Conservation (phyloP, 805 yeast genomes). For the Saccharomycopsis capsularis region DNA sequence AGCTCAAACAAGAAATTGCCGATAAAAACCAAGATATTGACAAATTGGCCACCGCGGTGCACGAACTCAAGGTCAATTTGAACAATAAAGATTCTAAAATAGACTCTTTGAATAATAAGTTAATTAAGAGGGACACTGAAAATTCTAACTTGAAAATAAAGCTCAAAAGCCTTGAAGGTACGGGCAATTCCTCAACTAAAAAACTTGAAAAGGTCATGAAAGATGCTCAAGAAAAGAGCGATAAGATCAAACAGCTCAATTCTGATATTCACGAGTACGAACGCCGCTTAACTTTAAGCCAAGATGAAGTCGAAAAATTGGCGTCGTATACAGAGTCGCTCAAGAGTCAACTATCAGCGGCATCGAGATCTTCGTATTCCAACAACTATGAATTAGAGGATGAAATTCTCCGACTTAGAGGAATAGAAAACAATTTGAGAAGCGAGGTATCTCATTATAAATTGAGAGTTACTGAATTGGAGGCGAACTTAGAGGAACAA, state of each 20-base stretch:
- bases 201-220: conserved; percentile 6
- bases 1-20: conserved; percentile 21
- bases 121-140: conserved; percentile 14
- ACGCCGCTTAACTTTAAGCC: conserved; percentile 21
- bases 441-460: conserved; percentile 12
- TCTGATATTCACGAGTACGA: conserved; percentile 15
- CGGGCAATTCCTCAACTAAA: background rate
- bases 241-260: conserved; percentile 21
- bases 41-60: conserved; percentile 21
- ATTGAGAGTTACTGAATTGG: conserved; percentile 9
- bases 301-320: conserved; percentile 22
- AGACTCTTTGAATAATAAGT: conserved; percentile 2
- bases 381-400: conserved; percentile 13
- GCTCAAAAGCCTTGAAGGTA: conserved; percentile 20
- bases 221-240: conserved; percentile 8
- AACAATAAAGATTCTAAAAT: conserved; percentile 10
- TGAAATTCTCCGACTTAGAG: conserved; percentile 17
- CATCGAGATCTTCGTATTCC: background rate
- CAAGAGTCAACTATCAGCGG: conserved; percentile 14
- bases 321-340: conserved; percentile 15
- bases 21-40: conserved; percentile 24
- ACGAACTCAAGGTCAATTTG: conserved; percentile 15
- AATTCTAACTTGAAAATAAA: conserved; percentile 16
- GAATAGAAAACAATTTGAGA: conserved; percentile 10
- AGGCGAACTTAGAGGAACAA: conserved; percentile 14